phyloP scores from a whole-genome alignment of 2,329 filamentous ascomycete genomes.

The Hypoxylon sp. region DNA sequence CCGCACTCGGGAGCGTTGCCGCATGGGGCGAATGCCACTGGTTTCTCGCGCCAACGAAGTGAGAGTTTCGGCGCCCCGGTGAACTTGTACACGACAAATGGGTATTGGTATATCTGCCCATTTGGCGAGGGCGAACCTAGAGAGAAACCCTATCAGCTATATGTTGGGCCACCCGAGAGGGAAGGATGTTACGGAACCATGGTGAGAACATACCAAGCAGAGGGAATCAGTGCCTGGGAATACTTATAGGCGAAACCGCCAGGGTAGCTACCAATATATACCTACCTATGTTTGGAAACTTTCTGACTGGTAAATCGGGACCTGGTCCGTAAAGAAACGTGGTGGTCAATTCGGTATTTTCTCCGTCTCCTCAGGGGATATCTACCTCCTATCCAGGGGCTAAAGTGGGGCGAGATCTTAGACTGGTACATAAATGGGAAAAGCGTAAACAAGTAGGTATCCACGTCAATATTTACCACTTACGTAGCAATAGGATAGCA shows the following conservation, averaged over 20 bases:
- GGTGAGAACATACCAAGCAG: constrained; percentile 24
- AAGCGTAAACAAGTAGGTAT: too few relatives aligned
- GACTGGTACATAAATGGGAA: too few relatives aligned
- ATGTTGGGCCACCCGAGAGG: constrained; percentile 3
- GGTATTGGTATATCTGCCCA: constrained; percentile 35
- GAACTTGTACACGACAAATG: constrained; percentile 8
- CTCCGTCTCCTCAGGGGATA: too few relatives aligned
- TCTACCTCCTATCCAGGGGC: too few relatives aligned
- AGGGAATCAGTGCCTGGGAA: constrained; percentile 24
- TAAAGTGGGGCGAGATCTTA: too few relatives aligned
- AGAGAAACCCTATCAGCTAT: constrained; percentile 44
- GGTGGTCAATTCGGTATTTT: too few relatives aligned
- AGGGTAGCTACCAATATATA: too few relatives aligned
- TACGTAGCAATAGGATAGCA: too few relatives aligned
- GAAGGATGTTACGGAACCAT: constrained; percentile 19
- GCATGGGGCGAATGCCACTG: constrained; percentile 22
- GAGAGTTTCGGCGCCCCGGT: constrained; percentile 18
- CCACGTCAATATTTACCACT: too few relatives aligned
- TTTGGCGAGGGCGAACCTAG: constrained; percentile 33
- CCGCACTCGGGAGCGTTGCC: constrained; percentile 44
- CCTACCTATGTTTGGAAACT: too few relatives aligned
- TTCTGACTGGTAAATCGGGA: too few relatives aligned
- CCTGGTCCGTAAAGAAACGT: too few relatives aligned
- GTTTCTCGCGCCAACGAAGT: constrained; percentile 35
- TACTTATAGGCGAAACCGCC: neutral